These are phyloP conservation scores for Russula olivacea DNA, from an alignment of 768 basidiomycete species.

Conservation along the genomic window DNA sequence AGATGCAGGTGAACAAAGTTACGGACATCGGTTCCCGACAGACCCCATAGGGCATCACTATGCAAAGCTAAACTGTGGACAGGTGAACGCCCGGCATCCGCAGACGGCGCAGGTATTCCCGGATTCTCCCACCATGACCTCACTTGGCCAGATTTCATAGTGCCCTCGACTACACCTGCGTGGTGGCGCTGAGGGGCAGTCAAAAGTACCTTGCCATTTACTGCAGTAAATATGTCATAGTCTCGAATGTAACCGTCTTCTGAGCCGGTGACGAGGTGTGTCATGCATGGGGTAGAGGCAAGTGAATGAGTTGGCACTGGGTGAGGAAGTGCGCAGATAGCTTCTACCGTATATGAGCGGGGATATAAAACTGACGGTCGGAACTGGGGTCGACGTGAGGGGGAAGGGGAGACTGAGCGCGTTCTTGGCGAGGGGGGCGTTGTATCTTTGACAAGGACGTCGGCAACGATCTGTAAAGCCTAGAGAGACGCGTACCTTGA, in stretches of 20 bases:
- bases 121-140: constrained; percentile 92
- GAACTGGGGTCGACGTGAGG: constrained; percentile 45
- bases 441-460: constrained; percentile 26
- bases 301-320: constrained; percentile 85
- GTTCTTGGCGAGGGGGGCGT: constrained; percentile 37
- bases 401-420: constrained; percentile 45
- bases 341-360: constrained; percentile 80
- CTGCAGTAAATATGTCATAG: constrained; percentile 85
- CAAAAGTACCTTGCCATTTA: constrained; percentile 82
- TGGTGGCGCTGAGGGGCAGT: constrained; percentile 86
- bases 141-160: constrained; percentile 83
- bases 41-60: constrained; percentile 86
- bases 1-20: constrained; percentile 29
- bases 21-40: constrained; percentile 79
- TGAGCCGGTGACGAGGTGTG: constrained; percentile 83
- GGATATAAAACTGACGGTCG: constrained; percentile 35
- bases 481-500: constrained; percentile 12
- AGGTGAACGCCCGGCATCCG: constrained; percentile 42
- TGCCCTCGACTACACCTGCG: constrained; percentile 85
- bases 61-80: constrained; percentile 92
- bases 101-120: constrained; percentile 6
- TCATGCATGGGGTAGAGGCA: constrained; percentile 79
- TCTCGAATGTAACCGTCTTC: constrained; percentile 91
- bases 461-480: background rate
- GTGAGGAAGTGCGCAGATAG: constrained; percentile 86